Base-by-base conservation (phyloP, 2,329 filamentous ascomycete genomes). In the Plenodomus lindquistii region DNA sequence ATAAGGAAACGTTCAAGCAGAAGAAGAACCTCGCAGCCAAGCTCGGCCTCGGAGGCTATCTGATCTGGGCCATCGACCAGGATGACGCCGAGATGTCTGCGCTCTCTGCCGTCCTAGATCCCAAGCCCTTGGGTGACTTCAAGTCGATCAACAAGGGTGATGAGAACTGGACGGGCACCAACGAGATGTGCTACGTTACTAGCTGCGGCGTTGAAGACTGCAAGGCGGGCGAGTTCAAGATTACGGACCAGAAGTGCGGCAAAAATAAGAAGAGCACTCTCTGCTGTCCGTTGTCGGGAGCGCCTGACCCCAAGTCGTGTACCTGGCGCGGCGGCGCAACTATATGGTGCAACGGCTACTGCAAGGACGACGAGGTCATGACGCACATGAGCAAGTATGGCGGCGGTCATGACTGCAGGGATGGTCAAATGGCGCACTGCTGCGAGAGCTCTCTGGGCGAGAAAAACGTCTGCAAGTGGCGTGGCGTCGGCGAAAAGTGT, bases 21-120 rank as follows among this genome's bases (percentile, higher is more conserved):
- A 82, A 76, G 8, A 86, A 70, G 1, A 72, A 69, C 21, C 80
- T 73, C n/a, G 75, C 65, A 3, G 55, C 56, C 35, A 40, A 42
- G 22, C 22, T 27, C 3, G 48, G 54, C 13, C 31, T 57, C 13
- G 49, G 46, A 2, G 54, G 54, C 8, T 4, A 35, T 3, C 37
- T 46, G 9, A 46, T 36, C 10, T 46, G 43, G 43, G 43, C 43
- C 3, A 35, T 36, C 9, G 43, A 46, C 17, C 37, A n/a, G 22
- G 29, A 29, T 13, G 22, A 18, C n/a, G 19, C 18, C 20, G 13
- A 41, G 10, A 2, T 48, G 3, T 20, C 34, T 8, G 46, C 42
- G 20, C 48, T 41, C 13, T 48, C 38, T 15, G 21, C 55, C 39
- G 44, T 52, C 8, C 47, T 20, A 35, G 46, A n/a, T 35, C 42